These are phyloP conservation scores for Amaranthus tricolor DNA, from an alignment of 179 eudicot genomes.

Conservation along the genomic window DNA sequence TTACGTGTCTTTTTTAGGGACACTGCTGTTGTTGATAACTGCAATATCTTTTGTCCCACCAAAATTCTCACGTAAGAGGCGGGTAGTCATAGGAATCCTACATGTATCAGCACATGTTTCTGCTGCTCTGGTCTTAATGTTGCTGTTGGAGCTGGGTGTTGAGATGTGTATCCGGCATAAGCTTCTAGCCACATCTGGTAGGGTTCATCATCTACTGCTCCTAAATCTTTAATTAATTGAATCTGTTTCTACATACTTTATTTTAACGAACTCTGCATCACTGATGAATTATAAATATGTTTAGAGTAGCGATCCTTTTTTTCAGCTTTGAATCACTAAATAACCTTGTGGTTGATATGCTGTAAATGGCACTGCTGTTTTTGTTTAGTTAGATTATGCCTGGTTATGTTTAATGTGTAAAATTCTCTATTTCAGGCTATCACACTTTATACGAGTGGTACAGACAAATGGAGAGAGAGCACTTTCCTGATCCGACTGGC, in stretches of 20 bases:
- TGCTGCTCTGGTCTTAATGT: constrained; percentile 89
- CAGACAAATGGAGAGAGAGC: constrained; percentile 84
- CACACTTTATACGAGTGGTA: constrained; percentile 97
- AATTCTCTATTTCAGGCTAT: constrained; percentile 59
- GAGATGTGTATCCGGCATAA: constrained; percentile 89
- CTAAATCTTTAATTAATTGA: background rate
- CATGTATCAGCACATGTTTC: constrained; percentile 87
- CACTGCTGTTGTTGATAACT: constrained; percentile 53
- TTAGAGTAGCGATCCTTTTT: background rate
- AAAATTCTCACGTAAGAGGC: constrained; percentile 78
- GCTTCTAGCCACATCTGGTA: constrained; percentile 89
- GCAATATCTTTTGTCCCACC: constrained; percentile 75
- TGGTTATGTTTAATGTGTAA: background rate
- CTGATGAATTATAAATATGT: background rate
- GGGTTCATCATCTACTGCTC: constrained; percentile 7
- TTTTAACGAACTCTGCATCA: background rate
- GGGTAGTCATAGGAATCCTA: constrained; percentile 62
- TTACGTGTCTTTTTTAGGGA: constrained; percentile 69
- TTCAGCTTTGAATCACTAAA: background rate
- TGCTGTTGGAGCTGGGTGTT: constrained; percentile 87
- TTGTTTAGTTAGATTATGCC: background rate
- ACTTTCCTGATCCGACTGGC: constrained; percentile 98
- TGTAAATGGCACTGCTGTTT: background rate
- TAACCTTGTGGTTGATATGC: background rate
- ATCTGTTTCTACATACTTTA: no score